Evolutionary conservation across 768 basidiomycete species (phyloP).

Genomic region (Lactarius quietus): DNA sequence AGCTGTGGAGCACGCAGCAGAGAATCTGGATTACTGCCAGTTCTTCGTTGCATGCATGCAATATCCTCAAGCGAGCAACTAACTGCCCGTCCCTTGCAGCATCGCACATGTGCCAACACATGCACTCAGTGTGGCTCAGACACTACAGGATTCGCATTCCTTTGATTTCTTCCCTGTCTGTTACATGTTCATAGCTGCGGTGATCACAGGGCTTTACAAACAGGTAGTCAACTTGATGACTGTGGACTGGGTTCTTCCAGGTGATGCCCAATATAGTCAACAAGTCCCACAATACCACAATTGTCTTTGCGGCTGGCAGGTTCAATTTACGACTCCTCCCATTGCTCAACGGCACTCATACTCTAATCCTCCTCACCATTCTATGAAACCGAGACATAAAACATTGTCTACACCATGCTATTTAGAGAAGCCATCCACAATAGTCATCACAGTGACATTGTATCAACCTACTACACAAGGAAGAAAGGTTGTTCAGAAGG

Average conservation of each 20-base stretch:
- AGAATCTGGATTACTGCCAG: constrained; percentile 75
- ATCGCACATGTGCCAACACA: constrained; percentile 55
- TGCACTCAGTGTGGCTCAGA: constrained; percentile 54
- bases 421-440: too few species aligned
- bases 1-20: constrained; percentile 68
- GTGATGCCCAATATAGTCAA: too few species aligned
- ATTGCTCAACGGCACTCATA: too few species aligned
- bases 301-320: too few species aligned
- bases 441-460: too few species aligned
- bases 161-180: background rate
- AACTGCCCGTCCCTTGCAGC: constrained; percentile 57
- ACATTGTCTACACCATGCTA: too few species aligned
- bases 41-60: constrained; percentile 80
- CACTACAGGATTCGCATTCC: constrained; percentile 53
- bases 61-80: constrained; percentile 54
- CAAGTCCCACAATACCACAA: too few species aligned
- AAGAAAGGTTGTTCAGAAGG: too few species aligned
- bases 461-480: too few species aligned
- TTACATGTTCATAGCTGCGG: background rate
- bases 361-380: too few species aligned
- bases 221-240: constrained; percentile 68
- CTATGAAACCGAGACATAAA: too few species aligned
- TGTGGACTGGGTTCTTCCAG: constrained; percentile 72
- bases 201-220: constrained; percentile 49
- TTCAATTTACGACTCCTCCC: too few species aligned